phyloP scores from a whole-genome alignment of 768 basidiomycete species.

The Kwoniella sp. region DNA sequence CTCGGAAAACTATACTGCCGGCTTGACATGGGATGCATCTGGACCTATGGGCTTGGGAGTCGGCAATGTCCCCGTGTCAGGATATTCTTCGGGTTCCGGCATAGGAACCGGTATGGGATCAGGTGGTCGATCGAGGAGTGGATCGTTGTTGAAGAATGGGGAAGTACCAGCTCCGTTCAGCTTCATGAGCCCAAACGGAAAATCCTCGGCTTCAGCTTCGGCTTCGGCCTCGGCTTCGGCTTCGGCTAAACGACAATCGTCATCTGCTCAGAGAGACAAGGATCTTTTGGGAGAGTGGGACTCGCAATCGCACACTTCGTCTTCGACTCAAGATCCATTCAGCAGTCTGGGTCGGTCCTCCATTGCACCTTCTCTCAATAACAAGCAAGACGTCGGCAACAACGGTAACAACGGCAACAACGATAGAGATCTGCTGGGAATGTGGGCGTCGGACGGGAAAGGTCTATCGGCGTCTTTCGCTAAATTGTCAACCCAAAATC shows the following conservation, averaged over 20 bases:
- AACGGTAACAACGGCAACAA: background rate
- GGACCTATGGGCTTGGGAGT: constrained; percentile 28
- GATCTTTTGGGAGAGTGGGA: constrained; percentile 25
- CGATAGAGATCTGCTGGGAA: constrained; percentile 35
- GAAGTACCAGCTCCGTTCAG: constrained; percentile 24
- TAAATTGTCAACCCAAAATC: constrained; percentile 7
- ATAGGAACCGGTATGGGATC: background rate
- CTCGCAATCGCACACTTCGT: background rate
- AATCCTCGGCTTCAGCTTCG: too few relatives aligned
- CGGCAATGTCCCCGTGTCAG: background rate
- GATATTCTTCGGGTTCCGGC: background rate
- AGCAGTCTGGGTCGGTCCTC: background rate
- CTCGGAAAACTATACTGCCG: constrained; percentile 43
- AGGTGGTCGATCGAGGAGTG: constrained; percentile 22
- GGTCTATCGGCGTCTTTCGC: constrained; percentile 32
- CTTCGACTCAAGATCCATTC: constrained; percentile 9
- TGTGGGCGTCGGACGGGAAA: constrained; percentile 34
- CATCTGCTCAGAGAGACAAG: background rate
- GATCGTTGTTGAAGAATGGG: constrained; percentile 15
- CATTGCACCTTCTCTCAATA: background rate
- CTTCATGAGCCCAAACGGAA: constrained; percentile 13
- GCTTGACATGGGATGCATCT: constrained; percentile 42
- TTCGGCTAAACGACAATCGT: background rate
- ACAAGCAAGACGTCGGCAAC: background rate
- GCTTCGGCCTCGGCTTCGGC: too few relatives aligned